Percentiles rank a stretch among this genome's conserved stretches.
Evolutionary conservation across 768 basidiomycete genomes (phyloP).

Genomic region (Tremella fuciformis): DNA sequence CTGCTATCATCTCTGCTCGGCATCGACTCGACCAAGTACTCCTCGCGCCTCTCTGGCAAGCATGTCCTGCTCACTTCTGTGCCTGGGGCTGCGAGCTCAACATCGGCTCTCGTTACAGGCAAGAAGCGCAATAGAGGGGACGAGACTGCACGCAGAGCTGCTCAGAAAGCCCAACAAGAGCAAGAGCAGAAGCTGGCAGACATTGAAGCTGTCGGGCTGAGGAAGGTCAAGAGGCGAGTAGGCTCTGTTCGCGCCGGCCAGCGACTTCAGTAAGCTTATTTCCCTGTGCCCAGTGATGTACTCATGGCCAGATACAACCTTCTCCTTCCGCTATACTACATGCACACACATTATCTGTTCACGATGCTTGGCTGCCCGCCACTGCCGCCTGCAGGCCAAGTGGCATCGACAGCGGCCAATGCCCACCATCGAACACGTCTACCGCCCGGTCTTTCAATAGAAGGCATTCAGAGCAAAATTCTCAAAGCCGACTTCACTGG

Average conservation of each 20-base stretch:
- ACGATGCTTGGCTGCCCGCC: slow-evolving; percentile 30
- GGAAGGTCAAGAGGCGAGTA: slow-evolving; percentile 29
- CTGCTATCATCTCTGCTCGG: slow-evolving; percentile 28
- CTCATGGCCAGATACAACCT: slow-evolving; percentile 34
- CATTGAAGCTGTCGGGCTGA: slow-evolving; percentile 21
- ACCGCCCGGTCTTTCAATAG: slow-evolving; percentile 14
- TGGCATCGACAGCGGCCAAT: neutral
- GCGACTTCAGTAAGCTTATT: slow-evolving; percentile 23
- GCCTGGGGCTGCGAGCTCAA: neutral
- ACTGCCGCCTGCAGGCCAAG: slow-evolving; percentile 4
- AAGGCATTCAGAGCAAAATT: slow-evolving; percentile 34
- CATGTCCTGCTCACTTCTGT: slow-evolving; percentile 22
- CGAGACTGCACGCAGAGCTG: slow-evolving; percentile 14
- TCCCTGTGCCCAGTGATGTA: neutral
- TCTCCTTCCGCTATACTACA: slow-evolving; percentile 37
- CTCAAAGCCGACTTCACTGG: slow-evolving; percentile 51
- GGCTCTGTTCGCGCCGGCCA: slow-evolving; percentile 18
- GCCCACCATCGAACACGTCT: slow-evolving; percentile 1
- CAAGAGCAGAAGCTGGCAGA: slow-evolving; percentile 11
- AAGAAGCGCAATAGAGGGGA: slow-evolving; percentile 36
- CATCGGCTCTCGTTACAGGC: slow-evolving; percentile 26
- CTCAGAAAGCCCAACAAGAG: slow-evolving; percentile 11
- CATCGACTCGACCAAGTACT: slow-evolving; percentile 29
- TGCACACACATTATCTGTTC: slow-evolving; percentile 40
- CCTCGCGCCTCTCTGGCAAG: slow-evolving; percentile 35